Evolutionary conservation across 2,329 filamentous ascomycete species (phyloP).

Genomic region (Paracoccidioides brasiliensis): DNA sequence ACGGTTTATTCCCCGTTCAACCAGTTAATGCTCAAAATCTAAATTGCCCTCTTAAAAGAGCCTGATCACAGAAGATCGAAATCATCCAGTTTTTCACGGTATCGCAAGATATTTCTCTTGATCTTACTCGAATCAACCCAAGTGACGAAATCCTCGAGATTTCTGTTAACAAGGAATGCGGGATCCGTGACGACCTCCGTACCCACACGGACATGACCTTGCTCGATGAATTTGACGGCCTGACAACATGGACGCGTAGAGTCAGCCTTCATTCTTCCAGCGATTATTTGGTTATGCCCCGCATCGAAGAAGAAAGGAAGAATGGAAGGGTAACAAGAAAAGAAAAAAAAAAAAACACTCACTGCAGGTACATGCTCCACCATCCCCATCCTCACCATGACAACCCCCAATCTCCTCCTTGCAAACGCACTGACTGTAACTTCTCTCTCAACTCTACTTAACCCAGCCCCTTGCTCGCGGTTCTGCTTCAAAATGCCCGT

Average conservation of each 20-base stretch:
- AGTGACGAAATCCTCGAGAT: slow-evolving; percentile 91
- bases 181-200: slow-evolving; percentile 83
- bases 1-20: not conserved
- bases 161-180: slow-evolving; percentile 75
- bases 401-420: slow-evolving; percentile 66
- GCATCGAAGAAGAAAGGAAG: not conserved
- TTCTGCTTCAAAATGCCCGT: slow-evolving; percentile 72
- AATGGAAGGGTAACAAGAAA: slow-evolving; percentile 7
- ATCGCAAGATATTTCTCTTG: slow-evolving; percentile 89
- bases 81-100: slow-evolving; percentile 88
- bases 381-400: slow-evolving; percentile 87
- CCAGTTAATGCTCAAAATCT: not conserved
- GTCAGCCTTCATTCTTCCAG: not conserved
- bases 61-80: slow-evolving; percentile 65
- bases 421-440: slow-evolving; percentile 85
- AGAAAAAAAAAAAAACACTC: slow-evolving; percentile 11
- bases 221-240: slow-evolving; percentile 69
- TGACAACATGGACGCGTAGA: slow-evolving; percentile 8
- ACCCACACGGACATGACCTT: slow-evolving; percentile 84
- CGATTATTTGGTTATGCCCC: not conserved
- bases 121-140: slow-evolving; percentile 97
- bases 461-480: slow-evolving; percentile 60
- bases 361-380: slow-evolving; percentile 77
- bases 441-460: slow-evolving; percentile 64
- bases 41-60: not conserved